These are phyloP conservation scores for Rhododendron williamsianum DNA, from an alignment of 148 eudicot genomes.

Conservation along the genomic window DNA sequence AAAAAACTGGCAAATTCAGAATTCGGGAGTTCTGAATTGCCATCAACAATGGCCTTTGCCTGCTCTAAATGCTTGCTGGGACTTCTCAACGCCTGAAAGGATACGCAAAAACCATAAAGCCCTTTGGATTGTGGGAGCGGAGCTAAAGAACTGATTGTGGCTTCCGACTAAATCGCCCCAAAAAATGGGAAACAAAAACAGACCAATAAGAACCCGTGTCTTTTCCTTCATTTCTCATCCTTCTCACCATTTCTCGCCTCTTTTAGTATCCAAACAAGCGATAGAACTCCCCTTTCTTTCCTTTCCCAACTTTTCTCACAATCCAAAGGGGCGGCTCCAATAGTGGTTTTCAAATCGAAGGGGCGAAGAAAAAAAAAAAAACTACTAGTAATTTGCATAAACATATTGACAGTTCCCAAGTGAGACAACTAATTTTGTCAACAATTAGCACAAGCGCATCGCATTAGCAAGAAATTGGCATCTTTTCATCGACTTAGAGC, in stretches of 20 bases:
- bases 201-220: neutral
- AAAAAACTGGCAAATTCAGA: neutral
- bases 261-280: neutral
- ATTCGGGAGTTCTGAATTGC: conserved; percentile 15
- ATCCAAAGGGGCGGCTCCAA: neutral
- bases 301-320: neutral
- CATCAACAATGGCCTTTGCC: conserved; percentile 30
- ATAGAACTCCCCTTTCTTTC: neutral
- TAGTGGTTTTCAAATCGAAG: neutral
- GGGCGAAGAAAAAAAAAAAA: neutral
- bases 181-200: neutral
- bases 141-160: neutral
- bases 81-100: conserved; percentile 34
- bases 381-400: neutral
- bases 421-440: neutral
- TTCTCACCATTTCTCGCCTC: neutral
- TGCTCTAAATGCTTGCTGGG: conserved; percentile 32
- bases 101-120: neutral
- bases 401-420: neutral
- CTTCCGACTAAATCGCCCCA: neutral
- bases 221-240: neutral
- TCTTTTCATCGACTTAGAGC: neutral
- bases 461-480: neutral
- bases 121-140: neutral
- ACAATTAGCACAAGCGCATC: neutral